Evolutionary conservation across 495 filamentous ascomycete species (phyloP).

Genomic region (Xylaria intraflava): DNA sequence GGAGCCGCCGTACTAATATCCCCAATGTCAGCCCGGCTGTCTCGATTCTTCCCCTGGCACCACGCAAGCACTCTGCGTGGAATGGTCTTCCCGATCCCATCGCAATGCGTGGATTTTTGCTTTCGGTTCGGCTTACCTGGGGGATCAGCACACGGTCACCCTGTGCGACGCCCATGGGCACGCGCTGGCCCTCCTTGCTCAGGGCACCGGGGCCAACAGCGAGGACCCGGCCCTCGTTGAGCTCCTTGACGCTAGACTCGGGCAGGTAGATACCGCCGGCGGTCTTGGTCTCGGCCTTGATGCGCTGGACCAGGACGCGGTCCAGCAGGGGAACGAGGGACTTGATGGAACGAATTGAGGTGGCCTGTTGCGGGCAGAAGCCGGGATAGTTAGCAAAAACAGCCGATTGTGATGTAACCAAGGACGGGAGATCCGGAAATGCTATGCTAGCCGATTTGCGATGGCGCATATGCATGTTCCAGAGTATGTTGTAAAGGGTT

Average conservation of each 20-base stretch:
- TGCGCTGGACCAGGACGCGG: conserved; percentile 95
- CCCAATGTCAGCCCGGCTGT: conserved; percentile 24
- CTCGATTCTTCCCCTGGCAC: background rate
- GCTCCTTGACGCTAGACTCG: conserved; percentile 93
- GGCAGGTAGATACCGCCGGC: conserved; percentile 95
- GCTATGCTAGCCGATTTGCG: background rate
- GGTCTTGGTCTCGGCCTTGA: conserved; percentile 96
- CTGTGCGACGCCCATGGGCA: conserved; percentile 68
- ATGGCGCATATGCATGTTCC: background rate
- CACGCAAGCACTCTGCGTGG: background rate
- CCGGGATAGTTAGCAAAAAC: background rate
- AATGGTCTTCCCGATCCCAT: background rate
- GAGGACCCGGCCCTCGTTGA: conserved; percentile 93
- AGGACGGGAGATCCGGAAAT: background rate
- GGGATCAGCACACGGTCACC: conserved; percentile 97
- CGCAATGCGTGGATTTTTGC: background rate
- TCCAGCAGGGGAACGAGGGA: conserved; percentile 93
- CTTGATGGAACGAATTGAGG: conserved; percentile 89
- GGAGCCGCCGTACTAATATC: conserved; percentile 78
- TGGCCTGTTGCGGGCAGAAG: conserved; percentile 34
- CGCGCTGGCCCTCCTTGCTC: conserved; percentile 79
- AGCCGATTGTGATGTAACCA: background rate
- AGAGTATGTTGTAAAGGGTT: background rate
- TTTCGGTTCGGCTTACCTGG: conserved; percentile 55
- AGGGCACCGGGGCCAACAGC: conserved; percentile 86